Conservation (phyloP, 2,329 filamentous ascomycete genomes). For the Aspergillus fijiensis region DNA sequence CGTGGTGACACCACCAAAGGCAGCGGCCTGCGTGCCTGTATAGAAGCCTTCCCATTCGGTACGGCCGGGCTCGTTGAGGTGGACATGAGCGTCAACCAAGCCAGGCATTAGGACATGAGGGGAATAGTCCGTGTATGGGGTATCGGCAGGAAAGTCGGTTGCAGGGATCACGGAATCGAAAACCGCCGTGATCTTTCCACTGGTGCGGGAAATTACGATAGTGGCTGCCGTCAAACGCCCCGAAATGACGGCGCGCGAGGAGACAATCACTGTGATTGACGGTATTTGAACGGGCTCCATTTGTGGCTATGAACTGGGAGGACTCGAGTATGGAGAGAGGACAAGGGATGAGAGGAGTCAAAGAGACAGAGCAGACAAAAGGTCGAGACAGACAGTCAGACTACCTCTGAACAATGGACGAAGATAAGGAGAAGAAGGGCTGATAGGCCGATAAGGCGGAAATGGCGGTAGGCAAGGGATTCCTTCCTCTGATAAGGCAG, state of each 20-base stretch:
- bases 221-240: conserved; percentile 78
- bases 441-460: conserved; percentile 1
- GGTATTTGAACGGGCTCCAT: conserved; percentile 29
- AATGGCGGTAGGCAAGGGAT: conserved; percentile 9
- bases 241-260: conserved; percentile 77
- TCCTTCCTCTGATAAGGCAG: conserved; percentile 8
- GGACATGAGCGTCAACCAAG: conserved; percentile 93
- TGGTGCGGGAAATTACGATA: conserved; percentile 71
- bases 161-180: conserved; percentile 70
- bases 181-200: conserved; percentile 81
- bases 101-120: conserved; percentile 84
- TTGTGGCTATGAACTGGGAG: conserved; percentile 6
- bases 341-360: conserved; percentile 9
- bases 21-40: conserved; percentile 89
- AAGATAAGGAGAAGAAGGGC: conserved; percentile 14
- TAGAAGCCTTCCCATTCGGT: conserved; percentile 99
- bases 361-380: conserved; percentile 14
- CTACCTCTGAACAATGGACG: background rate
- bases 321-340: conserved; percentile 7
- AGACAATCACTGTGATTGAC: conserved; percentile 73
- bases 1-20: conserved; percentile 93
- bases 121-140: conserved; percentile 78
- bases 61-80: conserved; percentile 93
- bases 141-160: conserved; percentile 70
- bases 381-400: conserved; percentile 5